Base-by-base conservation (phyloP, 2,329 filamentous ascomycete species). In the Ophidiomyces ophidiicola region DNA sequence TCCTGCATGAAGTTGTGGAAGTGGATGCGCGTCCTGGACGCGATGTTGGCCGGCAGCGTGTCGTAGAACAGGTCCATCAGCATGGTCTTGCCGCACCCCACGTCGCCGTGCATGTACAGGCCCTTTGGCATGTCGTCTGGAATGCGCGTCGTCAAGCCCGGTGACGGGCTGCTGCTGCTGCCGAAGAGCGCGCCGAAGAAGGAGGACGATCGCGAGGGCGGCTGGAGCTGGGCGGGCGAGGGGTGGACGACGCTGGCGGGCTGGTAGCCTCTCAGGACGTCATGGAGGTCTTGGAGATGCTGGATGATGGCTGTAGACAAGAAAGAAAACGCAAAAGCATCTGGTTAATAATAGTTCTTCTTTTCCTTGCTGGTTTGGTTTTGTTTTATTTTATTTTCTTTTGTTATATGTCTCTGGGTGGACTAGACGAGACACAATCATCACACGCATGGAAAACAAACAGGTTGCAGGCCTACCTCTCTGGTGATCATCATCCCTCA, bases 1-100 rank as follows among this genome's bases (percentile, higher is more conserved):
- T 93, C 83, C 61, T 96, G 90, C 90, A 98, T 98, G 68, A 98
- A 98, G 60, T 94, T 94, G 68, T 96, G 86, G 63, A 98, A 98
- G 66, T 98, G 90, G 54, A 98, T 94, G 33, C 90, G 74, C 32
- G 80, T 92, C 66, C 94, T 94, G 21, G 77, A 76, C 42, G 70
- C 72, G 48, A 96, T 86, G 44, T 80, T 80, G 11, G 67, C 59
- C 0, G 90, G 90, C 15, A 96, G 67, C 0, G 88, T 94, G 48
- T 96, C 87, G 65, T 87, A 94, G 61, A 96, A 94, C 35, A 98
- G 69, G 57, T 98, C 88, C 90, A 98, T 98, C 56, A 98, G 70
- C 90, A 98, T 98, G 2, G 90, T 98, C 70, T 98, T 98, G 46
- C 90, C 90, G 53, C 85, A 92, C 28, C 90, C 90, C 2, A 98